phyloP scores from a whole-genome alignment of 352 stramenopile genomes.

The Pilasporangium apinafurcum region DNA sequence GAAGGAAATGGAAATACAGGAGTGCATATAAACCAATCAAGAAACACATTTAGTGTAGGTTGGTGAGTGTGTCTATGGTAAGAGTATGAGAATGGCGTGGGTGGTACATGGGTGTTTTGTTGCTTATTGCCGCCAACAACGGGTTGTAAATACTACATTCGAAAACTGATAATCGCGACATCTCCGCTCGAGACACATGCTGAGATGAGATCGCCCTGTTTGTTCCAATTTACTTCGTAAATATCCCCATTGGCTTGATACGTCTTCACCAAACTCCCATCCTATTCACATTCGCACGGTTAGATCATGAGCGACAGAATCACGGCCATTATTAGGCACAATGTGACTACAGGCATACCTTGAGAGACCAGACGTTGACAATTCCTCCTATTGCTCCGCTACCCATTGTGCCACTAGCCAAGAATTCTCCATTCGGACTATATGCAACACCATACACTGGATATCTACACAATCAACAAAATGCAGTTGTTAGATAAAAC shows the following conservation, averaged over 20 bases:
- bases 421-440: slow-evolving; percentile 88
- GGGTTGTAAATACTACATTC: slow-evolving; percentile 82
- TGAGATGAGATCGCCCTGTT: slow-evolving; percentile 78
- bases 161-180: slow-evolving; percentile 87
- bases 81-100: background rate
- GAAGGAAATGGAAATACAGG: background rate
- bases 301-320: background rate
- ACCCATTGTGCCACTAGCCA: slow-evolving; percentile 96
- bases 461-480: slow-evolving; percentile 31
- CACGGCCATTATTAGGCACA: slow-evolving; percentile 1
- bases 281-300: slow-evolving; percentile 20
- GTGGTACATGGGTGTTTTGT: background rate
- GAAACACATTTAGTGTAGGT: no score
- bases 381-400: slow-evolving; percentile 95
- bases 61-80: no score
- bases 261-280: slow-evolving; percentile 76
- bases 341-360: slow-evolving; percentile 72
- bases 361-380: slow-evolving; percentile 97
- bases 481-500: no score
- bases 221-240: slow-evolving; percentile 99
- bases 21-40: slow-evolving; percentile 2
- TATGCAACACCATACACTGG: slow-evolving; percentile 86
- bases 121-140: slow-evolving; percentile 5
- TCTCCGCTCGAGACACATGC: slow-evolving; percentile 83
- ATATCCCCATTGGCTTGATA: slow-evolving; percentile 94